Evolutionary conservation across 164 flowering plant species (phyloP).

Genomic region (Chimonanthus salicifolius): DNA sequence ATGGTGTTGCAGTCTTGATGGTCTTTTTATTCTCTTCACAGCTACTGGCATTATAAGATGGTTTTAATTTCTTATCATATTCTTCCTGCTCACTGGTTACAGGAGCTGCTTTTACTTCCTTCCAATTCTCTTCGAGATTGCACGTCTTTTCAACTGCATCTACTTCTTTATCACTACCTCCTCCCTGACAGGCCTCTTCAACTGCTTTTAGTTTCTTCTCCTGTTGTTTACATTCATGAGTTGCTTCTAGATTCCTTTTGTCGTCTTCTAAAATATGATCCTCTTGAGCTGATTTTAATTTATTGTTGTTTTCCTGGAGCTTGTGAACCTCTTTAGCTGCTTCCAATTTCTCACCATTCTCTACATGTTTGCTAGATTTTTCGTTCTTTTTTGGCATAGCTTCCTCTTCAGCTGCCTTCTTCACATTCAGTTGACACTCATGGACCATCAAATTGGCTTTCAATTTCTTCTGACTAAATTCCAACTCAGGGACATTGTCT

Average conservation of each 20-base stretch:
- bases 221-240: slow-evolving; percentile 10
- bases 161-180: slow-evolving; percentile 15
- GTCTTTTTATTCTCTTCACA: neutral
- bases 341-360: slow-evolving; percentile 23
- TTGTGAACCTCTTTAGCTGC: slow-evolving; percentile 10
- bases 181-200: slow-evolving; percentile 4
- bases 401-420: slow-evolving; percentile 6
- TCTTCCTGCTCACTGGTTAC: slow-evolving; percentile 5
- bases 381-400: slow-evolving; percentile 14
- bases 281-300: slow-evolving; percentile 8
- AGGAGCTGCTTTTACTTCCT: neutral
- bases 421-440: slow-evolving; percentile 8
- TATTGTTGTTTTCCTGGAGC: slow-evolving; percentile 14
- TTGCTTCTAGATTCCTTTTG: slow-evolving; percentile 16
- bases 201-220: slow-evolving; percentile 16
- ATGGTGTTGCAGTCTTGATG: slow-evolving; percentile 2
- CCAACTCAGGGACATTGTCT: slow-evolving; percentile 13
- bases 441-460: slow-evolving; percentile 8
- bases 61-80: slow-evolving; percentile 16
- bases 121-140: neutral
- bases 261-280: slow-evolving; percentile 9
- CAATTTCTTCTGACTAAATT: slow-evolving; percentile 13
- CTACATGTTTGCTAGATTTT: slow-evolving; percentile 16
- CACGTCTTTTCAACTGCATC: slow-evolving; percentile 9
- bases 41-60: slow-evolving; percentile 9